Conservation (phyloP, 192 early-diverging fungal species). For the Gonapodya sp. region DNA sequence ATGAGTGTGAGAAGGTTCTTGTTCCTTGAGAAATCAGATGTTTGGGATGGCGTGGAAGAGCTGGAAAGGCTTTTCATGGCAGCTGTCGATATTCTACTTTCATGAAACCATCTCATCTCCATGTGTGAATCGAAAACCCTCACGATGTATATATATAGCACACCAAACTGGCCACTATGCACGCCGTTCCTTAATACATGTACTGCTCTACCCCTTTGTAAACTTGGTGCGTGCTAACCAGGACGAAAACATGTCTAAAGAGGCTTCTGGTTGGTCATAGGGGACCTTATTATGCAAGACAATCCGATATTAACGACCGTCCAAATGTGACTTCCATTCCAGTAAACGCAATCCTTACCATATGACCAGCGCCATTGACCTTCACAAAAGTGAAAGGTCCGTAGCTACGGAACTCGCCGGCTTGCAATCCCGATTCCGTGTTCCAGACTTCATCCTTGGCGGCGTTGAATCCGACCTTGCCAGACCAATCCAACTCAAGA, state of each 20-base stretch:
- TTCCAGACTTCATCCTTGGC: slow-evolving; percentile 66
- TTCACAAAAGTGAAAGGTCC: slow-evolving; percentile 76
- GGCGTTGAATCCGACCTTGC: slow-evolving; percentile 54
- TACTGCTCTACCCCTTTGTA: too few species aligned
- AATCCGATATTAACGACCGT: too few species aligned
- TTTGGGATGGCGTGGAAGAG: not conserved
- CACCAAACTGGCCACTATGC: too few species aligned
- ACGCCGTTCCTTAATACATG: too few species aligned
- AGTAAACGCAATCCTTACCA: slow-evolving; percentile 30
- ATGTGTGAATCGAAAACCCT: too few species aligned
- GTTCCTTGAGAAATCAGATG: not conserved
- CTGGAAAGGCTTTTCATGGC: not conserved
- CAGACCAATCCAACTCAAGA: slow-evolving; percentile 73
- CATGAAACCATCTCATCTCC: too few species aligned
- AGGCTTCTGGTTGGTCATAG: slow-evolving; percentile 29
- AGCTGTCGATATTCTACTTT: not conserved
- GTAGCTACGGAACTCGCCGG: slow-evolving; percentile 58
- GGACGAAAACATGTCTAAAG: slow-evolving; percentile 22
- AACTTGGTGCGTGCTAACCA: slow-evolving; percentile 12
- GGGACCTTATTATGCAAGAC: too few species aligned
- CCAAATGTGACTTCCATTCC: not conserved
- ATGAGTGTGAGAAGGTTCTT: not conserved
- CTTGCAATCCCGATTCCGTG: slow-evolving; percentile 29
- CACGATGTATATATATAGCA: too few species aligned
- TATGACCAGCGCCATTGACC: slow-evolving; percentile 79